These are phyloP conservation scores for Trypanosoma avium DNA, from an alignment of 208 protist species.

Conservation along the genomic window DNA sequence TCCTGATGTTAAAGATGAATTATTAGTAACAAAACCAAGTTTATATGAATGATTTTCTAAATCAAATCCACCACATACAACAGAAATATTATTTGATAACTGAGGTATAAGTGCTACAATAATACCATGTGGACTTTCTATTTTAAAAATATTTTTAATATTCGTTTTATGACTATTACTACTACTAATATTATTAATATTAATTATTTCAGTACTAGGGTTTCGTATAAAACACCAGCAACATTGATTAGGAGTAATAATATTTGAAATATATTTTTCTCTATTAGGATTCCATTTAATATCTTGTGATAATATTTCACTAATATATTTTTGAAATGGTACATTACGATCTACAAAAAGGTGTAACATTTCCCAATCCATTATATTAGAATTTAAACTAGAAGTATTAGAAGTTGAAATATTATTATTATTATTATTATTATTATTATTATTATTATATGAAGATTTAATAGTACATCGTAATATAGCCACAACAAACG, in stretches of 20 bases:
- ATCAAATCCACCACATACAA: constrained; percentile 28
- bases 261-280: not conserved
- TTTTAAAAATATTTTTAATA: not conserved
- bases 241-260: constrained; percentile 12
- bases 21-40: constrained; percentile 15
- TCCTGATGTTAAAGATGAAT: no score
- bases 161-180: not conserved
- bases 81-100: not conserved
- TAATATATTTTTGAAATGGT: constrained; percentile 19
- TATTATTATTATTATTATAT: no score
- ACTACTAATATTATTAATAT: no score
- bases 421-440: no score
- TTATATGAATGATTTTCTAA: constrained; percentile 8
- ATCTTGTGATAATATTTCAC: not conserved
- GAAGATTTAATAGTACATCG: constrained; percentile 8
- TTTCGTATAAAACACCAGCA: constrained; percentile 17
- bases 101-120: constrained; percentile 28
- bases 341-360: constrained; percentile 24
- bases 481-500: constrained; percentile 24
- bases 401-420: no score
- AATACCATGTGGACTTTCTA: constrained; percentile 3
- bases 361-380: constrained; percentile 23
- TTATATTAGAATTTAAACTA: no score
- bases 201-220: no score
- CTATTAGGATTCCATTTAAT: not conserved